Evolutionary conservation across 2,329 filamentous ascomycete species (phyloP), one percentile per base, ranked within the genome.

Genomic region (Phialemoniopsis sp.): DNA sequence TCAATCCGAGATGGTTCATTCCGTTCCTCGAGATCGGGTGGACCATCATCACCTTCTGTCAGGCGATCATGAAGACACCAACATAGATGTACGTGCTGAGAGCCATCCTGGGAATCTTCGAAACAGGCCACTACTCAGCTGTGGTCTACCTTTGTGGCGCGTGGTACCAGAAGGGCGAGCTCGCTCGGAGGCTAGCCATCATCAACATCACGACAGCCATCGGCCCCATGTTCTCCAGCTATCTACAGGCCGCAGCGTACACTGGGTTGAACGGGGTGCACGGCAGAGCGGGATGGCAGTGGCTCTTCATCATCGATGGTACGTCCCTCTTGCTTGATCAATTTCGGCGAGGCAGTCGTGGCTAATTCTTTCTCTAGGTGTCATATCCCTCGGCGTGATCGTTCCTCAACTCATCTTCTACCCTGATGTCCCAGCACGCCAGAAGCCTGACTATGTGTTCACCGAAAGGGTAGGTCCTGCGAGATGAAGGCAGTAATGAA

Each of bases 301-400:
- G 64, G 71, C 40, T 32, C 30, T 19, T 34, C 16, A n/a, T 32
- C 30, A 31, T 9, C 4, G 8, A 8, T 17, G 14, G 5, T 29
- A 10, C 15, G 14, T 8, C 29, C 29, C 15, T 32, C 42, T n/a
- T n/a, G n/a, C n/a, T n/a, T n/a, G n/a, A n/a, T n/a, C n/a, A n/a
- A n/a, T n/a, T n/a, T n/a, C n/a, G n/a, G n/a, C n/a, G n/a, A n/a
- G n/a, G n/a, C n/a, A n/a, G n/a, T n/a, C n/a, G n/a, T n/a, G 38
- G 41, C 55, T 76, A 0, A 78, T 77, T 36, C 67, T 78, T 10
- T 74, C 78, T 18, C 73, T 77, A 37, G 74, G 73, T 1, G 62
- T 75, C 26, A 76, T 77, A 48, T 73, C 69, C 1, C 58, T 78
- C 3, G 73, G 72, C 0, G 64, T 78, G 9, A 67, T 70, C 0